Evolutionary conservation across 129 eudicot genomes (phyloP).

Genomic region (carrot (Daucus carota)): DH1_v3.0 NC_030383.2:58670001-58670500

Average conservation of each 20-base stretch:
- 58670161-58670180: slow-evolving; percentile 93
- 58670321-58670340: slow-evolving; percentile 67
- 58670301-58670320: slow-evolving; percentile 50
- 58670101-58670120: slow-evolving; percentile 57
- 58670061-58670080: neutral
- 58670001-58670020: neutral
- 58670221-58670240: slow-evolving; percentile 17
- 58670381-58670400: slow-evolving; percentile 46
- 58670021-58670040: neutral
- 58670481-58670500: slow-evolving; percentile 55
- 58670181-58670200: slow-evolving; percentile 96
- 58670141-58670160: slow-evolving; percentile 97
- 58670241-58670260: neutral
- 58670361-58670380: slow-evolving; percentile 83
- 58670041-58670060: neutral
- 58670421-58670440: slow-evolving; percentile 1
- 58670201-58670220: slow-evolving; percentile 63
- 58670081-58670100: slow-evolving; percentile 13
- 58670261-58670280: neutral
- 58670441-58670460: neutral
- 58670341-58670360: slow-evolving; percentile 67
- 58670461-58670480: neutral
- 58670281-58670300: slow-evolving; percentile 5
- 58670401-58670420: slow-evolving; percentile 16
- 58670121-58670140: slow-evolving; percentile 98